Base-by-base conservation (phyloP, 2,329 filamentous ascomycete species). In the Venturiaceae sp. region DNA sequence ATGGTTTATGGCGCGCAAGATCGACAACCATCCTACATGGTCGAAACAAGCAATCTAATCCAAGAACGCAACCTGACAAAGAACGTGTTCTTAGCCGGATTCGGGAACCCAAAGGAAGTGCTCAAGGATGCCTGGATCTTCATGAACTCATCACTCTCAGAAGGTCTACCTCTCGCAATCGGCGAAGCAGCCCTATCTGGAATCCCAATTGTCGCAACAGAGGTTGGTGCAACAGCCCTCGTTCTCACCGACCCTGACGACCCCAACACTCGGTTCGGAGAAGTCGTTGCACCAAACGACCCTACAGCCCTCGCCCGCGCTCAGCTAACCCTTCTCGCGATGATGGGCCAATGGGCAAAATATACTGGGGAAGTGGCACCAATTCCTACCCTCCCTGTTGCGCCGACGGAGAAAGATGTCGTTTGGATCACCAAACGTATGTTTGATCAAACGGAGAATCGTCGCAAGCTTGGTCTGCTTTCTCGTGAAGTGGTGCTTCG, bases 1-100 rank as follows among this genome's bases (percentile, higher is more conserved):
- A 75, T 81, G 59, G 77, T 84, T 21, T 84, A 83, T 63, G 81
- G 81, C 19, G 80, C 79, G 21, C 78, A 81, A 60, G 81, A 83
- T 65, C 79, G 80, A 59, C 77, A 80, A 41, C 80, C 81, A 1
- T 75, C 76, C 0, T 82, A 82, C 64, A 77, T 78, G 5, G 78
- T 78, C 1, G 77, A 75, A 66, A 81, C 74, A 68, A 76, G 74
- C 64, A 77, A 77, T 66, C 73, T 80, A 55, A 77, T 80, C 58
- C 74, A 75, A 2, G 74, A 75, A 5, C 77, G 77, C 60, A 71
- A 73, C 50, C 70, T 80, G 28, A 68, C 72, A 7, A 73, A 72
- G 21, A 68, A 70, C 47, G 76, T 78, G 55, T 73, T 71, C 14
- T 71, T 82, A 13, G 73, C 76, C 44, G 80, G 80, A 3, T 77